Evolutionary conservation across 208 protist genomes (phyloP).

Genomic region (Hexamita inflata): DNA sequence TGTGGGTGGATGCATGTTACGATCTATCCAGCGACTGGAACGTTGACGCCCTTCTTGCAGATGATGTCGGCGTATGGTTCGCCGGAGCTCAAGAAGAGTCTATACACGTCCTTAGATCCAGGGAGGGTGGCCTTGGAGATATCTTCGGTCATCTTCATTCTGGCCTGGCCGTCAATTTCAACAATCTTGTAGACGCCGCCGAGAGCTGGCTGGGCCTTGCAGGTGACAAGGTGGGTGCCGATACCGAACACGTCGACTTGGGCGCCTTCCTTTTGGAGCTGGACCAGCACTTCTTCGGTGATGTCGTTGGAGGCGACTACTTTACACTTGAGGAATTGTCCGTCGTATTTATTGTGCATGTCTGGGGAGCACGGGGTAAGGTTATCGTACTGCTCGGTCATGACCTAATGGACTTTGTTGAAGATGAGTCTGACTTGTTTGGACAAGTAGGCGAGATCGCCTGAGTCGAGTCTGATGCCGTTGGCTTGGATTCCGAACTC

Average conservation of each 20-base stretch:
- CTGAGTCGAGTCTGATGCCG: slow-evolving; percentile 57
- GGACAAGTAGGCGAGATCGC: slow-evolving; percentile 62
- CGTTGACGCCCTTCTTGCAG: too few species aligned
- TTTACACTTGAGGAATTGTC: slow-evolving; percentile 41
- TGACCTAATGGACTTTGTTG: background rate
- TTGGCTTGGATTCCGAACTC: slow-evolving; percentile 45
- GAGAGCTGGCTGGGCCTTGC: slow-evolving; percentile 61
- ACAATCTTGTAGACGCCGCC: slow-evolving; percentile 70
- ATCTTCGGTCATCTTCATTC: slow-evolving; percentile 60
- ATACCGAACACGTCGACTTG: slow-evolving; percentile 64
- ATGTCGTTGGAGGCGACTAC: slow-evolving; percentile 64
- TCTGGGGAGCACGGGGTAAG: too few species aligned
- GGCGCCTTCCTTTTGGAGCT: slow-evolving; percentile 50
- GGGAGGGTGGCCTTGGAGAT: slow-evolving; percentile 59
- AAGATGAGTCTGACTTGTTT: slow-evolving; percentile 51
- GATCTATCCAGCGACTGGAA: too few species aligned
- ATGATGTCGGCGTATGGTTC: slow-evolving; percentile 5
- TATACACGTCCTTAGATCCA: slow-evolving; percentile 53
- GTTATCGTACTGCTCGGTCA: too few species aligned
- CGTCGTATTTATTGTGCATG: background rate
- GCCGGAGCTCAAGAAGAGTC: slow-evolving; percentile 43
- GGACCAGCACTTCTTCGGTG: slow-evolving; percentile 52
- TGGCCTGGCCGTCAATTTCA: slow-evolving; percentile 54
- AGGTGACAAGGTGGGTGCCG: slow-evolving; percentile 70
- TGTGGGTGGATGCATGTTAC: too few species aligned